Conservation (phyloP, 495 filamentous ascomycete genomes). For the Podospora pseudopauciseta region DNA sequence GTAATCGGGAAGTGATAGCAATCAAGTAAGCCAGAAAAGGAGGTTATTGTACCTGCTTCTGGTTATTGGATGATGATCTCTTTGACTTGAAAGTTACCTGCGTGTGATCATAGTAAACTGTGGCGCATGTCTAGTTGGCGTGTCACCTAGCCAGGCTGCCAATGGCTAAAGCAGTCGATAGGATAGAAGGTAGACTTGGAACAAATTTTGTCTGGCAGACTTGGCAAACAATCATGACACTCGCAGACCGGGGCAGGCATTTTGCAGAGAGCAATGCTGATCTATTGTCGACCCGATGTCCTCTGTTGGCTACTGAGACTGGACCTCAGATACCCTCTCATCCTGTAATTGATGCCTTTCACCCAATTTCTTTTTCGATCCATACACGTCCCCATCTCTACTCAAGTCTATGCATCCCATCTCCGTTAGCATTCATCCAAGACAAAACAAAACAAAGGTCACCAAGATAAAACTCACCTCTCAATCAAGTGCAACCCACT, state of each 20-base stretch:
- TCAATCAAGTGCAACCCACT: slow-evolving; percentile 95
- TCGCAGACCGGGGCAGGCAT: too few relatives aligned
- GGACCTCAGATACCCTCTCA: background rate
- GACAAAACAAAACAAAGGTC: background rate
- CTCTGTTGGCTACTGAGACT: background rate
- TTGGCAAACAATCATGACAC: background rate
- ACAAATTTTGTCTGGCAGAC: too few relatives aligned
- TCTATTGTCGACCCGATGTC: background rate
- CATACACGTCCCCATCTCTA: background rate
- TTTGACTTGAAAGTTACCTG: background rate
- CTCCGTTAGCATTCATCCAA: background rate
- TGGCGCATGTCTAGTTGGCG: too few relatives aligned
- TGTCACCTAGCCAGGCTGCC: too few relatives aligned
- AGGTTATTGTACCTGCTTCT: background rate
- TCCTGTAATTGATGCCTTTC: background rate
- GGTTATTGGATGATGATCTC: background rate
- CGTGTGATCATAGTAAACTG: background rate
- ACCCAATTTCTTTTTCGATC: background rate
- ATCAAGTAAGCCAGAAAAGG: background rate
- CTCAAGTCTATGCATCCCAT: slow-evolving; percentile 10
- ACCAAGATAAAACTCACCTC: slow-evolving; percentile 55
- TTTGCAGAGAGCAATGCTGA: background rate
- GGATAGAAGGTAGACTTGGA: too few relatives aligned
- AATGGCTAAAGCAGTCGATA: too few relatives aligned
- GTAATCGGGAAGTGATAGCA: background rate